Evolutionary conservation across 192 early-diverging fungal species (phyloP), one percentile per base, ranked within the genome.

Genomic region (Coemansia sp.): DNA sequence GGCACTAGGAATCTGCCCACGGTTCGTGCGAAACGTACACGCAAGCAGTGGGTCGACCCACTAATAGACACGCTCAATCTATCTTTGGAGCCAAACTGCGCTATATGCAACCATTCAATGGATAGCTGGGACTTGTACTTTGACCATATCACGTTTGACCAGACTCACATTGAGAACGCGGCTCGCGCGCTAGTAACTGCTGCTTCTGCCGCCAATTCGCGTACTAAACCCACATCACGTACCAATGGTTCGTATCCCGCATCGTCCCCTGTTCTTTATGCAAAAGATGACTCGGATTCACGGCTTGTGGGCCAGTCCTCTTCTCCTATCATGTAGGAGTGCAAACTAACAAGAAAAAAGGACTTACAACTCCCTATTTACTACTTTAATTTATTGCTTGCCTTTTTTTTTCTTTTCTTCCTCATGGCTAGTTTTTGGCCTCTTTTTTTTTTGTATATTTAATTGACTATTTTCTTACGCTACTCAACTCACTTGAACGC

Each of bases 61-160:
- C n/a, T 68, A 7, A 65, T 65, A 0, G 58, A 39, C 17, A 35
- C 57, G 4, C 58, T 77, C 7, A 24, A 56, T 6, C 19, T 62
- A 5, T 27, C 65, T 4, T 46, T 72, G 12, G 67, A 73, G 61
- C 76, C 76, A 20, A 71, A 47, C 29, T 78, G 76, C 60, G 45
- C 31, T 5, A n/a, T 73, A 2, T 78, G 76, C 53, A 59, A 62
- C n/a, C 60, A 63, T 36, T 22, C 41, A n/a, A 68, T 78, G 76
- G 45, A 51, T 38, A 73, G 59, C 62, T 78, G 70, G 76, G 76
- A 78, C 62, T 36, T 54, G 22, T 78, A 78, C 63, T 78, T 64
- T 35, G 76, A 78, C 40, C 76, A 78, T 20, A 46, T 78, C n/a
- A 69, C 63, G 17, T 78, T 78, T 70, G 76, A 78, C 70, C 70